A percentile compares a stretch with the other conserved stretches of the same genome.
Conservation (phyloP, 306 rosid genomes). For the Trifolium repens region DNA sequence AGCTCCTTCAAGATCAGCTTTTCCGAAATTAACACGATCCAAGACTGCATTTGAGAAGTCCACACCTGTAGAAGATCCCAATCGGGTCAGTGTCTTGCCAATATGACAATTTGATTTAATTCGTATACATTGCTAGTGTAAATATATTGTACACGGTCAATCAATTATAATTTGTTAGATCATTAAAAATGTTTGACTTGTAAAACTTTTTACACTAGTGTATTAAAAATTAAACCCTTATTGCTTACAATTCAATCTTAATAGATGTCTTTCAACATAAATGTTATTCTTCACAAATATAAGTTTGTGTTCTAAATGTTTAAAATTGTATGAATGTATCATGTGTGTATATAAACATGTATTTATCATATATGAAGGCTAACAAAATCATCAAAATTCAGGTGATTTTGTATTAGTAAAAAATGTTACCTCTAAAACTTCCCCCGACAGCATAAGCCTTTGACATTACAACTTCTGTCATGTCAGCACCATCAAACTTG, state of each 20-base stretch:
- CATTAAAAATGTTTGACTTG: no score
- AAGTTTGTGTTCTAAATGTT: not conserved
- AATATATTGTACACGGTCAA: no score
- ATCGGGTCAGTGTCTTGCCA: conserved; percentile 16
- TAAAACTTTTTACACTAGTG: no score
- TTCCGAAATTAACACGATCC: conserved; percentile 88
- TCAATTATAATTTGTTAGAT: no score
- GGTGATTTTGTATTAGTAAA: conserved; percentile 18
- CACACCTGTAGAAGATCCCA: conserved; percentile 58
- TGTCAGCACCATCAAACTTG: conserved; percentile 97
- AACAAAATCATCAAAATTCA: not conserved
- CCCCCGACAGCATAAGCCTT: conserved; percentile 92
- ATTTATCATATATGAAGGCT: conserved; percentile 21
- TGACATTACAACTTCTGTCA: conserved; percentile 95
- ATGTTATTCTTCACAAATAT: not conserved
- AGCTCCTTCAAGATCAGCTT: conserved; percentile 93
- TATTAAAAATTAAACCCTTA: no score
- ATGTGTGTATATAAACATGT: conserved; percentile 4
- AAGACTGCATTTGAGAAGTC: conserved; percentile 91
- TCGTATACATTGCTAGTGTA: no score
- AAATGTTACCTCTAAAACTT: conserved; percentile 82
- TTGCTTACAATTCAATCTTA: not conserved
- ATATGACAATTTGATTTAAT: not conserved
- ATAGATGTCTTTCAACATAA: not conserved
- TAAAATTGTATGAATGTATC: not conserved